phyloP scores from a whole-genome alignment of 805 yeast genomes.

The Sugiyamaella americana region DNA sequence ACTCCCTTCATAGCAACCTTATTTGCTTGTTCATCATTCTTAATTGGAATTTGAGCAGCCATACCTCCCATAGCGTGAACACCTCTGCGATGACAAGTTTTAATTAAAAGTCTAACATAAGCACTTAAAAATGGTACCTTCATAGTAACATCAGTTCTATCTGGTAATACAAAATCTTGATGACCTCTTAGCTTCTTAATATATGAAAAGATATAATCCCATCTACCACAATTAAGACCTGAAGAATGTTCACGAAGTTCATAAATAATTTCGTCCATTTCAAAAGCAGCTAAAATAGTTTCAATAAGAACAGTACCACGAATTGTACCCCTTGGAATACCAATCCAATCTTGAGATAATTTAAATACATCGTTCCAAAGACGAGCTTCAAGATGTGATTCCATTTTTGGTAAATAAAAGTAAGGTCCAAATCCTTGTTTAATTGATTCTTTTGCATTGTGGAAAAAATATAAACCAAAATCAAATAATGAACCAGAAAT shows the following conservation, averaged over 20 bases:
- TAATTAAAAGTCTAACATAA: slow-evolving; percentile 57
- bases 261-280: slow-evolving; percentile 72
- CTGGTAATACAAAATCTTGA: slow-evolving; percentile 58
- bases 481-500: slow-evolving; percentile 62
- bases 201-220: slow-evolving; percentile 71
- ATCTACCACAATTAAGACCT: slow-evolving; percentile 70
- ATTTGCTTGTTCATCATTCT: slow-evolving; percentile 56
- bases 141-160: slow-evolving; percentile 66
- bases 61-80: slow-evolving; percentile 76
- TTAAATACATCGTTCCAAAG: slow-evolving; percentile 70
- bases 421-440: slow-evolving; percentile 61
- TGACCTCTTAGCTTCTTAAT: slow-evolving; percentile 61
- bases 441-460: slow-evolving; percentile 56
- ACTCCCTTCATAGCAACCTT: slow-evolving; percentile 61
- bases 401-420: slow-evolving; percentile 71
- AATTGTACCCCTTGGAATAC: slow-evolving; percentile 60
- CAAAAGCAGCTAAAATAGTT: slow-evolving; percentile 68
- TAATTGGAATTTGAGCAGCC: slow-evolving; percentile 75
- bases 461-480: slow-evolving; percentile 64
- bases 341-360: slow-evolving; percentile 57
- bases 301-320: slow-evolving; percentile 68
- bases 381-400: slow-evolving; percentile 68
- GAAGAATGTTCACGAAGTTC: slow-evolving; percentile 66
- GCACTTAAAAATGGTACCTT: slow-evolving; percentile 62
- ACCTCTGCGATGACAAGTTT: slow-evolving; percentile 65